A percentile compares a stretch with the other conserved stretches of the same genome.
These are phyloP conservation scores for Calonectria henricotiae DNA, from an alignment of 2,329 filamentous ascomycete genomes.

Conservation along the genomic window DNA sequence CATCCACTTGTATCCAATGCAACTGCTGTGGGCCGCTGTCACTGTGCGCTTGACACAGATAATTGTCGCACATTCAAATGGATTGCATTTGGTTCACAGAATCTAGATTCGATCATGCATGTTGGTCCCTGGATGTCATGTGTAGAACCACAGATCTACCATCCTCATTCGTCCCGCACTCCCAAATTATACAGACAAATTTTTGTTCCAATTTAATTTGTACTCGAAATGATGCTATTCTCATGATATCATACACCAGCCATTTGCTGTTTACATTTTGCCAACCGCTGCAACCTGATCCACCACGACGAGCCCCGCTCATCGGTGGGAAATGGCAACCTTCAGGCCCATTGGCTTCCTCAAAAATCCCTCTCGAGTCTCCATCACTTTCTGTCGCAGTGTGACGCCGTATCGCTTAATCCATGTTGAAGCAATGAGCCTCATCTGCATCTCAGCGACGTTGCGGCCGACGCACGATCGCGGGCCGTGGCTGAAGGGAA, in stretches of 20 bases:
- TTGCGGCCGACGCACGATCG: conserved; percentile 84
- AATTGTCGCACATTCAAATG: conserved; percentile 5
- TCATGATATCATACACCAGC: conserved; percentile 5
- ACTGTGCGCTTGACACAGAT: background rate
- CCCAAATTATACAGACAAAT: background rate
- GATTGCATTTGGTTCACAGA: conserved; percentile 1
- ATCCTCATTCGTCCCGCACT: background rate
- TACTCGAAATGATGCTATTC: conserved; percentile 1
- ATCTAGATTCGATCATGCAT: conserved; percentile 19
- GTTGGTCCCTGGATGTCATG: background rate
- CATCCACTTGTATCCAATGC: background rate
- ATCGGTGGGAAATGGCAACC: conserved; percentile 47
- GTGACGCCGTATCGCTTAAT: conserved; percentile 67
- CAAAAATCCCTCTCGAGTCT: conserved; percentile 86
- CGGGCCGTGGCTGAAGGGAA: conserved; percentile 82
- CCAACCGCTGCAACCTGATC: background rate
- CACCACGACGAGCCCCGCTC: background rate
- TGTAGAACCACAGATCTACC: conserved; percentile 13
- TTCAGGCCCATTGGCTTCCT: conserved; percentile 82
- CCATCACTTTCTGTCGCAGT: conserved; percentile 74
- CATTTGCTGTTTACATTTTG: background rate
- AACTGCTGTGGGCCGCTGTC: conserved; percentile 8
- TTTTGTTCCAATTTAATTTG: background rate
- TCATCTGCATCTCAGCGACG: conserved; percentile 90
- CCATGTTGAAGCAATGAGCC: conserved; percentile 82